A percentile compares a stretch with the other conserved stretches of the same genome.
These are phyloP conservation scores for Nemania bipapillata DNA, from an alignment of 2,329 filamentous ascomycete species.

Conservation along the genomic window DNA sequence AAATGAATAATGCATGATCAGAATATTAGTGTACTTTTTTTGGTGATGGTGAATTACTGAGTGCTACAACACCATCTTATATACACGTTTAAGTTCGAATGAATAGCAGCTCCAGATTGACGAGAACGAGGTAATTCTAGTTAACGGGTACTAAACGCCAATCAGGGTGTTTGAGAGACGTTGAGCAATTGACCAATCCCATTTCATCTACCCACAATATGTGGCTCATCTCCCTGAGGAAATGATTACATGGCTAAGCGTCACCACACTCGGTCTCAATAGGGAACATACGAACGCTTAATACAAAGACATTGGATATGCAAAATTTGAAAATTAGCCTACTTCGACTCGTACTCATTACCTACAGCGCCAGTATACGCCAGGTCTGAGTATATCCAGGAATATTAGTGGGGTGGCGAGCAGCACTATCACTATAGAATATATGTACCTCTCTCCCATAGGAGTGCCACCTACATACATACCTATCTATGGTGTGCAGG, in stretches of 20 bases:
- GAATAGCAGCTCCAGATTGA: background rate
- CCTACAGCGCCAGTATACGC: too few species aligned
- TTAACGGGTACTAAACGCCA: conserved; percentile 2
- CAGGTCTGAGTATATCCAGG: too few species aligned
- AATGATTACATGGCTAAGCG: conserved; percentile 1
- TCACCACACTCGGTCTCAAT: background rate
- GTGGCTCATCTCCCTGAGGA: background rate
- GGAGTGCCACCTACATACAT: too few species aligned
- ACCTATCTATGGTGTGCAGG: too few species aligned
- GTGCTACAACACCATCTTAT: background rate
- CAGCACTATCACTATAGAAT: too few species aligned
- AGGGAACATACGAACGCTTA: too few species aligned
- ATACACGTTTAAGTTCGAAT: background rate
- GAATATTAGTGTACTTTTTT: background rate
- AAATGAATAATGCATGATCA: conserved; percentile 38
- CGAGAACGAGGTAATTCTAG: background rate
- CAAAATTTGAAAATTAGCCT: too few species aligned
- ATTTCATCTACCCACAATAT: background rate
- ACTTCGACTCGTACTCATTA: too few species aligned
- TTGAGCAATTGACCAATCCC: conserved; percentile 38
- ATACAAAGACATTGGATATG: too few species aligned
- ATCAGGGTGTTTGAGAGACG: conserved; percentile 12
- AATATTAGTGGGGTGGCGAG: too few species aligned
- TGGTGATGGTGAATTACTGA: conserved; percentile 1
- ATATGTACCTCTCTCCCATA: too few species aligned